phyloP scores from a whole-genome alignment of 352 stramenopile genomes.

The Pythium pyrilobum region DNA sequence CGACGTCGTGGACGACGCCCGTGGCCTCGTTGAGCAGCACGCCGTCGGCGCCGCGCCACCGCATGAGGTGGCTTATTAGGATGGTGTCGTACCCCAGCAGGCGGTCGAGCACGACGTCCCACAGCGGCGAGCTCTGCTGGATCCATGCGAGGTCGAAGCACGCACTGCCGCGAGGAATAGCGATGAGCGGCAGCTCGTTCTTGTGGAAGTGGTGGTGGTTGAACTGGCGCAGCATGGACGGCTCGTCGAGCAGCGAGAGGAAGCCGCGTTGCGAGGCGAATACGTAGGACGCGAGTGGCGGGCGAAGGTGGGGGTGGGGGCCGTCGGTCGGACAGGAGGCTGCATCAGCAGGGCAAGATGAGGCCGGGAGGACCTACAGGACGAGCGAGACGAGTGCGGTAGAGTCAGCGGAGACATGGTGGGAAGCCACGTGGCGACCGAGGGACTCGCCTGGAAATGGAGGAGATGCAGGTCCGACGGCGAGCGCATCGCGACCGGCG shows the following conservation, averaged over 20 bases:
- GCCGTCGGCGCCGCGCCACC: constrained; percentile 43
- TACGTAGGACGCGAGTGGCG: constrained; percentile 36
- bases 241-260: constrained; percentile 53
- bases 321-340: not conserved
- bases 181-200: constrained; percentile 23
- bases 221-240: constrained; percentile 4
- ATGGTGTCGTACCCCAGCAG: constrained; percentile 89
- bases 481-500: not conserved
- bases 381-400: too few species aligned
- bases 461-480: constrained; percentile 7
- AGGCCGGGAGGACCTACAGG: too few species aligned
- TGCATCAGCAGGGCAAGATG: not conserved
- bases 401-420: too few species aligned
- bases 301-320: not conserved
- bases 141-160: constrained; percentile 55
- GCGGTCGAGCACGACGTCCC: constrained; percentile 36
- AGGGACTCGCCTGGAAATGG: constrained; percentile 8
- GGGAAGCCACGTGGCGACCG: too few species aligned
- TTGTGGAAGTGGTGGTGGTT: not conserved
- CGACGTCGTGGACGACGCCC: constrained; percentile 62
- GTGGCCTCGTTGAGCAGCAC: constrained; percentile 65
- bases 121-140: constrained; percentile 27
- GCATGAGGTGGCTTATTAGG: constrained; percentile 89
- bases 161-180: constrained; percentile 27
- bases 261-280: constrained; percentile 64